phyloP scores from a whole-genome alignment of 495 filamentous ascomycete genomes.

The Parathielavia hyrcaniae region DNA sequence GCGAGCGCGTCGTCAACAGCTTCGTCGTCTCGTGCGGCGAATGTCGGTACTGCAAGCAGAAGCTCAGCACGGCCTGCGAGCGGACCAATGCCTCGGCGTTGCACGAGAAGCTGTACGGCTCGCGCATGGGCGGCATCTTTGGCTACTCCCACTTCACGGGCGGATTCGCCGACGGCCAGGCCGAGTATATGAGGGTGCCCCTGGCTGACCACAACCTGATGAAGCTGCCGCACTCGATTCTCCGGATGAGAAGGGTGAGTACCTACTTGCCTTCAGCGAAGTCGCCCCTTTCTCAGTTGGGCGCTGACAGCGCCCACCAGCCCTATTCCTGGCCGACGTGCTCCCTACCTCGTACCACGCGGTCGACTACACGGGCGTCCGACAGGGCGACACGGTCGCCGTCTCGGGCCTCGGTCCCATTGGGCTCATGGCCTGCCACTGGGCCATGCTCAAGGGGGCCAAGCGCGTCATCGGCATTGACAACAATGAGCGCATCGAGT shows the following conservation, averaged over 20 bases:
- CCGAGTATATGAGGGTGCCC: slow-evolving; percentile 62
- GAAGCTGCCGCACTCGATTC: slow-evolving; percentile 54
- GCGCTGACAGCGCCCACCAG: slow-evolving; percentile 22
- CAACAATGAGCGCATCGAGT: slow-evolving; percentile 15
- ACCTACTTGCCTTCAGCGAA: too few relatives aligned
- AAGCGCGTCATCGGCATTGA: slow-evolving; percentile 16
- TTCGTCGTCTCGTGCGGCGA: slow-evolving; percentile 40
- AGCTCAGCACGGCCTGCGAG: slow-evolving; percentile 56
- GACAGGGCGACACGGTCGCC: slow-evolving; percentile 11
- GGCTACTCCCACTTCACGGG: slow-evolving; percentile 15
- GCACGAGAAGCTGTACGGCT: slow-evolving; percentile 51
- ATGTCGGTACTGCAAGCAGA: slow-evolving; percentile 56
- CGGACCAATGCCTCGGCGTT: slow-evolving; percentile 22
- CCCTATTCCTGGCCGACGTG: slow-evolving; percentile 58
- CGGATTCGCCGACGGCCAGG: slow-evolving; percentile 50
- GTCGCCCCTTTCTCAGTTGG: too few relatives aligned
- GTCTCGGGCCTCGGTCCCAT: slow-evolving; percentile 17
- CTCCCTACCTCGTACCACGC: slow-evolving; percentile 53
- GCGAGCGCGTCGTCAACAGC: slow-evolving; percentile 31
- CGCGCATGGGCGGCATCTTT: slow-evolving; percentile 42
- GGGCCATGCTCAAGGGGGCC: slow-evolving; percentile 8
- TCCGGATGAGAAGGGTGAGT: slow-evolving; percentile 56
- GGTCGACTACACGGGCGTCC: slow-evolving; percentile 9
- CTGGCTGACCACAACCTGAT: slow-evolving; percentile 61
- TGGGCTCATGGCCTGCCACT: slow-evolving; percentile 15